A percentile compares a stretch with the other conserved stretches of the same genome.
phyloP scores from a whole-genome alignment of 2,329 filamentous ascomycete species.

The Botrytis paeoniae region DNA sequence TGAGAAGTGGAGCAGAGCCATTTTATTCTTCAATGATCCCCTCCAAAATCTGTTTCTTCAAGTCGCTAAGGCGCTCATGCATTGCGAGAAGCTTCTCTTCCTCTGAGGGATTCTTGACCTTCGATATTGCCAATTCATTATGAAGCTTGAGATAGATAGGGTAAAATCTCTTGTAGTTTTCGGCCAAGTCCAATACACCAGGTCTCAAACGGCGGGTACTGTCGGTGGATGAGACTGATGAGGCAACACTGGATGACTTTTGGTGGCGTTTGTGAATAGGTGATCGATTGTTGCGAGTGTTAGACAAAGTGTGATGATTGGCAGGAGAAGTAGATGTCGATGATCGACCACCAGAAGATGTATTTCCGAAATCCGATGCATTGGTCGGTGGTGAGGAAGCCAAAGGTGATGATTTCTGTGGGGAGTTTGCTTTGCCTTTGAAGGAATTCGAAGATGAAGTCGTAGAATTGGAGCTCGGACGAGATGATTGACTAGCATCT shows the following conservation, averaged over 20 bases:
- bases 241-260: conserved; percentile 36
- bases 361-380: conserved; percentile 57
- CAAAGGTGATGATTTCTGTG: conserved; percentile 61
- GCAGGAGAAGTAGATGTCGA: conserved; percentile 33
- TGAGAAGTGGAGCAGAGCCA: background rate
- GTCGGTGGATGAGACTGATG: conserved; percentile 32
- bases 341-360: conserved; percentile 30
- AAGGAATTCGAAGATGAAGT: conserved; percentile 39
- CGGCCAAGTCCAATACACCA: conserved; percentile 52
- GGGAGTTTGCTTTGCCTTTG: conserved; percentile 51
- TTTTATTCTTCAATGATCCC: conserved; percentile 28
- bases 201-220: conserved; percentile 41
- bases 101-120: conserved; percentile 50
- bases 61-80: conserved; percentile 51
- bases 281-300: conserved; percentile 29
- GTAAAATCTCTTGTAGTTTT: conserved; percentile 55
- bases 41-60: conserved; percentile 55
- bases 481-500: conserved; percentile 49
- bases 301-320: conserved; percentile 15
- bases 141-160: conserved; percentile 56
- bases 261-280: conserved; percentile 36
- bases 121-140: conserved; percentile 46
- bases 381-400: conserved; percentile 65
- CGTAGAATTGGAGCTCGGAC: conserved; percentile 41
- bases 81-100: conserved; percentile 52